Evolutionary conservation across 225 moss, liverwort and hornwort genomes (phyloP).

Genomic region (Straminergon stramineum): DNA sequence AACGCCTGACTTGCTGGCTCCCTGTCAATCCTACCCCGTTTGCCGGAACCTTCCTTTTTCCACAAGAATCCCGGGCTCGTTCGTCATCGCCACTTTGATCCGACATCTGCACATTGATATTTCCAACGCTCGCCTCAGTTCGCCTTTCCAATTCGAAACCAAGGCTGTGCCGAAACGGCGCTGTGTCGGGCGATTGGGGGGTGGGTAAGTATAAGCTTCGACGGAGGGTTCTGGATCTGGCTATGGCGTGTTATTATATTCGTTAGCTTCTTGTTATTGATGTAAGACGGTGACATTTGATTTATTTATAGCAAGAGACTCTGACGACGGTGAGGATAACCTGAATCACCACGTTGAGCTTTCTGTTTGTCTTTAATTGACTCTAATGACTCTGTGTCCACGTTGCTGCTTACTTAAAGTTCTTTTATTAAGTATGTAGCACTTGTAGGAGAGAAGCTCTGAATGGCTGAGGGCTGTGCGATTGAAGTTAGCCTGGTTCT

Average conservation of each 20-base stretch:
- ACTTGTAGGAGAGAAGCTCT: background rate
- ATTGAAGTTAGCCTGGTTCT: background rate
- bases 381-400: background rate
- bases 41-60: background rate
- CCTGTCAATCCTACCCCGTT: background rate
- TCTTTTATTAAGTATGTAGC: background rate
- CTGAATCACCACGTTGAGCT: background rate
- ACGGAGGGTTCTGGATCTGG: background rate
- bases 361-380: background rate
- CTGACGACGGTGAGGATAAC: background rate
- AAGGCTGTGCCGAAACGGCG: background rate
- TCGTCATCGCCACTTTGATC: background rate
- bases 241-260: background rate
- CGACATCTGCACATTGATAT: background rate
- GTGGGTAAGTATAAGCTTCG: background rate
- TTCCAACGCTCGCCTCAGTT: too few species aligned
- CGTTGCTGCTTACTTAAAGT: background rate
- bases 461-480: background rate
- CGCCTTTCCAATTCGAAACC: background rate
- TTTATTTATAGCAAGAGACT: background rate
- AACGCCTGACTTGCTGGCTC: background rate
- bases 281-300: background rate
- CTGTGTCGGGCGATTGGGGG: background rate
- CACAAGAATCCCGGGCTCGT: background rate
- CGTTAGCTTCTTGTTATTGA: background rate